These are phyloP conservation scores for Fonsecaea monophora DNA, from an alignment of 2,329 filamentous ascomycete genomes.

Conservation along the genomic window DNA sequence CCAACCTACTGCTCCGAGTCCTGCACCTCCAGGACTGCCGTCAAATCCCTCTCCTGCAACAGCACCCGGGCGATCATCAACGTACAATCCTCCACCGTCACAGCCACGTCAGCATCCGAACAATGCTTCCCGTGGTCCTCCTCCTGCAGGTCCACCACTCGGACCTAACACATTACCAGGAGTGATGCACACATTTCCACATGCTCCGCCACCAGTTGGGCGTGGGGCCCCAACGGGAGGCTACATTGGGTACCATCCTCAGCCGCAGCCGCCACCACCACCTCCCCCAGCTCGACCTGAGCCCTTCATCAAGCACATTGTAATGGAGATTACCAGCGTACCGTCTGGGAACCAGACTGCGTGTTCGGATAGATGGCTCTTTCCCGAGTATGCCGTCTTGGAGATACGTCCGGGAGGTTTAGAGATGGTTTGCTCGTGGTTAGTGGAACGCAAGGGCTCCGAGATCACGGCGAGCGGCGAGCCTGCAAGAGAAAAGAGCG, in stretches of 20 bases:
- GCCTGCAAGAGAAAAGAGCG: slow-evolving; percentile 13
- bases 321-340: slow-evolving; percentile 52
- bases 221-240: slow-evolving; percentile 24
- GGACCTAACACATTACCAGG: slow-evolving; percentile 28
- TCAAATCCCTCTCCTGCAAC: slow-evolving; percentile 22
- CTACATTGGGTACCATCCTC: slow-evolving; percentile 31
- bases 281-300: slow-evolving; percentile 46
- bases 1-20: slow-evolving; percentile 18
- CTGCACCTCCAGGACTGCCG: slow-evolving; percentile 21
- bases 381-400: slow-evolving; percentile 57
- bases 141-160: slow-evolving; percentile 27
- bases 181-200: slow-evolving; percentile 32
- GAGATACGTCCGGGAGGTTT: slow-evolving; percentile 48
- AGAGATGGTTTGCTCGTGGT: slow-evolving; percentile 55
- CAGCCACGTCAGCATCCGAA: slow-evolving; percentile 24
- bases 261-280: slow-evolving; percentile 37
- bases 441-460: slow-evolving; percentile 51
- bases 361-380: slow-evolving; percentile 56
- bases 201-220: slow-evolving; percentile 34
- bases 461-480: slow-evolving; percentile 30
- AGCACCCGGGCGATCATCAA: slow-evolving; percentile 12
- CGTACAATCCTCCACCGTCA: slow-evolving; percentile 14
- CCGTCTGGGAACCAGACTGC: slow-evolving; percentile 50
- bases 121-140: slow-evolving; percentile 42
- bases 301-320: slow-evolving; percentile 53